Conservation (phyloP, 371 early-diverging fungal species). For the Rozella allomycis region DNA sequence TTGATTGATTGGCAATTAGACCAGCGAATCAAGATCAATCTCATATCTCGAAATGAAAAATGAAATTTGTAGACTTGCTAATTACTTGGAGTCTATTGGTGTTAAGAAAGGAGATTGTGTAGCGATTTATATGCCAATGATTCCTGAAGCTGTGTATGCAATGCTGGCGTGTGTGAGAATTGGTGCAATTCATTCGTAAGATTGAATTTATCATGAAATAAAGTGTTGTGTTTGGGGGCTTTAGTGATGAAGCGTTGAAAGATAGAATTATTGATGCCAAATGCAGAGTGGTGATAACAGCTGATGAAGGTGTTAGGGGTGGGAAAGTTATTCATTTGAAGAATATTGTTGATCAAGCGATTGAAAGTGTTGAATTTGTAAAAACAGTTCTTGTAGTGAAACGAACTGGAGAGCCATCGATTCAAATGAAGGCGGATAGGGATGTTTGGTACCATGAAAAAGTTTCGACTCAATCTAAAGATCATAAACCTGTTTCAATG, state of each 20-base stretch:
- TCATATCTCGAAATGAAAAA: conserved; percentile 61
- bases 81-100: conserved; percentile 48
- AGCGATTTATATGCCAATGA: conserved; percentile 92
- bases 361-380: conserved; percentile 43
- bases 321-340: conserved; percentile 69
- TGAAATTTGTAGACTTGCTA: conserved; percentile 58
- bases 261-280: conserved; percentile 58
- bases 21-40: conserved; percentile 37
- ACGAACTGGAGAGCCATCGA: conserved; percentile 48
- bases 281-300: conserved; percentile 51
- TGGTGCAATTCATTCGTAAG: conserved; percentile 56
- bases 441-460: conserved; percentile 80
- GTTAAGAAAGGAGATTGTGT: conserved; percentile 76
- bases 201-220: background rate
- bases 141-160: conserved; percentile 72
- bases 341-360: conserved; percentile 70
- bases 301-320: conserved; percentile 69
- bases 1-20: no score
- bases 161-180: conserved; percentile 85
- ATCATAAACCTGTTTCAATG: conserved; percentile 55
- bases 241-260: conserved; percentile 61
- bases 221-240: conserved; percentile 78
- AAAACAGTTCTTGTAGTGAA: conserved; percentile 61
- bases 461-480: conserved; percentile 39
- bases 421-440: conserved; percentile 43